Conservation (phyloP, 768 basidiomycete species). For the Naganishia randhawae region DNA sequence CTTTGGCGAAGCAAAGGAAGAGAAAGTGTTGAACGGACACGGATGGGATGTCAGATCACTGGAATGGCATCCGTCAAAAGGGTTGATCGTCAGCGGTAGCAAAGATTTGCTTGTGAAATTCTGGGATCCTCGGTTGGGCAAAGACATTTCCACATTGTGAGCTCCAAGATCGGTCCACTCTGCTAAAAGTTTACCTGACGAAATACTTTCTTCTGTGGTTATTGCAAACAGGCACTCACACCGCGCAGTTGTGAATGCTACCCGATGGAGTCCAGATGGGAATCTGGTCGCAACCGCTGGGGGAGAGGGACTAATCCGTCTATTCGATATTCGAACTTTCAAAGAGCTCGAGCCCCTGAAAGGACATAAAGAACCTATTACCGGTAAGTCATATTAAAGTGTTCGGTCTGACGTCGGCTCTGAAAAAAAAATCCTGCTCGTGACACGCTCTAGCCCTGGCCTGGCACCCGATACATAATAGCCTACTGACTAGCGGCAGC, state of each 20-base stretch:
- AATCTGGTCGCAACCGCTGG: slow-evolving; percentile 91
- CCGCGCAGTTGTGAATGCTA: slow-evolving; percentile 91
- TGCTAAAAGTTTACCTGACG: slow-evolving; percentile 13
- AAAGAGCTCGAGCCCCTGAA: slow-evolving; percentile 87
- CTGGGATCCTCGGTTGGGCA: slow-evolving; percentile 95
- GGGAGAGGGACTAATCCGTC: slow-evolving; percentile 86
- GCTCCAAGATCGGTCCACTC: slow-evolving; percentile 40
- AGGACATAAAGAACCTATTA: slow-evolving; percentile 97
- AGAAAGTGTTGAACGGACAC: slow-evolving; percentile 76
- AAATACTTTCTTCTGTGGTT: background rate
- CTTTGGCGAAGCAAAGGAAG: slow-evolving; percentile 84
- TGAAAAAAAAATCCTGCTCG: too few species aligned
- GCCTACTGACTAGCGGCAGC: slow-evolving; percentile 85
- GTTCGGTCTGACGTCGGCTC: background rate
- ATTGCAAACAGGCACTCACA: slow-evolving; percentile 70
- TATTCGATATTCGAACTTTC: slow-evolving; percentile 98
- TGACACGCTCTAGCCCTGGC: slow-evolving; percentile 62
- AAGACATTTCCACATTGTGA: slow-evolving; percentile 82
- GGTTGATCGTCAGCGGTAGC: slow-evolving; percentile 86
- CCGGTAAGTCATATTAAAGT: slow-evolving; percentile 60
- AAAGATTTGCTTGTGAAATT: slow-evolving; percentile 99
- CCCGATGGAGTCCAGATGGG: slow-evolving; percentile 91
- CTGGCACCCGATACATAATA: slow-evolving; percentile 89
- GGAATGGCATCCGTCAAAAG: slow-evolving; percentile 98
- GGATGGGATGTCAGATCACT: slow-evolving; percentile 82